Evolutionary conservation across 768 basidiomycete genomes (phyloP).

Genomic region (Ramaria rubella): DNA sequence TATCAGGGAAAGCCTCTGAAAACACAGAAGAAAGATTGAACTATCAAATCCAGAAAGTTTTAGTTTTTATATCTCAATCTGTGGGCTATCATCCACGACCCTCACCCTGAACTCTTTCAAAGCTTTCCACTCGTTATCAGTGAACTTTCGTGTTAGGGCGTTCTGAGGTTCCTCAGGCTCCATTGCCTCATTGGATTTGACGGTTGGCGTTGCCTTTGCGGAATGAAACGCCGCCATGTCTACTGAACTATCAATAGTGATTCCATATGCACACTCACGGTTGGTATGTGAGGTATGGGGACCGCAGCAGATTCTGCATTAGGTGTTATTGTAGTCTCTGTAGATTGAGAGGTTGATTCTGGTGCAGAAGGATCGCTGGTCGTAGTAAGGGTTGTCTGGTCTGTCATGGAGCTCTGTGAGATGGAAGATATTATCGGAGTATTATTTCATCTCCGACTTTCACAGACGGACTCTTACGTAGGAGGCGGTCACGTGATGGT

Average conservation of each 20-base stretch:
- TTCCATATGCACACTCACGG: not conserved
- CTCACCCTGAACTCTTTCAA: slow-evolving; percentile 62
- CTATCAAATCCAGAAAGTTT: slow-evolving; percentile 18
- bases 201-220: not conserved
- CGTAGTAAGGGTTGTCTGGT: no score
- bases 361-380: no score
- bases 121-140: slow-evolving; percentile 63
- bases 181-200: not conserved
- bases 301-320: not conserved
- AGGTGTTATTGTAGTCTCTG: no score
- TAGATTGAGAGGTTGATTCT: no score
- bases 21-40: slow-evolving; percentile 46
- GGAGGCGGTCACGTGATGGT: no score
- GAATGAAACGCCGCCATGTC: no score
- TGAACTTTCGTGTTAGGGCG: slow-evolving; percentile 61
- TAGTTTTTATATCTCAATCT: not conserved
- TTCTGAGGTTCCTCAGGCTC: slow-evolving; percentile 54
- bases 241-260: no score
- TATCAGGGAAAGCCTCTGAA: slow-evolving; percentile 53
- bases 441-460: no score
- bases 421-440: no score
- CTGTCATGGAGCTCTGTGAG: no score
- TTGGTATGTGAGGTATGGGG: not conserved
- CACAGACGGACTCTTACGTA: no score
- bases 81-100: not conserved